A percentile compares a stretch with the other conserved stretches of the same genome.
Conservation (phyloP, 202 grass and related monocot species). For the Elaeis oleifera region DNA sequence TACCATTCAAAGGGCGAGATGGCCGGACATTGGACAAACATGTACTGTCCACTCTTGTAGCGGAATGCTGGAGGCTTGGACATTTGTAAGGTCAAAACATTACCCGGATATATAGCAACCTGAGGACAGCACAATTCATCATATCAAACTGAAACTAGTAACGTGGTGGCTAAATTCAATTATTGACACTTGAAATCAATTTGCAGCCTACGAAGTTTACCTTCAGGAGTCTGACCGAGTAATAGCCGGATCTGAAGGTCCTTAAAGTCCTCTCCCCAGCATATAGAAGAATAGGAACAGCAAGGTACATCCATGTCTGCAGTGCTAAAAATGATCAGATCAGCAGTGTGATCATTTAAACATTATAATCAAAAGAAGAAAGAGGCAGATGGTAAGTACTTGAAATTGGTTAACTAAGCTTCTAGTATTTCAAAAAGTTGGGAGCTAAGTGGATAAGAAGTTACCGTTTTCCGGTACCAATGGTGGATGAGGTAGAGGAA, state of each 20-base stretch:
- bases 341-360: too few species aligned
- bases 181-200: neutral
- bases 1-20: constrained; percentile 98
- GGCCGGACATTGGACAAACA: constrained; percentile 93
- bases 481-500: constrained; percentile 61
- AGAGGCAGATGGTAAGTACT: too few species aligned
- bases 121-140: constrained; percentile 11
- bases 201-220: constrained; percentile 12
- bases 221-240: constrained; percentile 82
- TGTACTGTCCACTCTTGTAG: constrained; percentile 91
- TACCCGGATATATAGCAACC: constrained; percentile 96
- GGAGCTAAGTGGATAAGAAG: constrained; percentile 13
- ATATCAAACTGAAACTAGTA: neutral
- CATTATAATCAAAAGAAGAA: too few species aligned
- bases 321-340: too few species aligned
- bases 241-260: constrained; percentile 73
- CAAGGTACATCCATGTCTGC: constrained; percentile 94
- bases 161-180: neutral
- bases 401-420: too few species aligned
- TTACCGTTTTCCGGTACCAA: constrained; percentile 82
- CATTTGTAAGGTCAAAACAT: constrained; percentile 90
- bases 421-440: constrained; percentile 6
- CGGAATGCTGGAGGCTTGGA: constrained; percentile 76
- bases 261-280: constrained; percentile 55
- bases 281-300: constrained; percentile 67